Evolutionary conservation across 1,284 basidiomycete genomes (phyloP).

Genomic region (Coriolopsis trogii): DNA sequence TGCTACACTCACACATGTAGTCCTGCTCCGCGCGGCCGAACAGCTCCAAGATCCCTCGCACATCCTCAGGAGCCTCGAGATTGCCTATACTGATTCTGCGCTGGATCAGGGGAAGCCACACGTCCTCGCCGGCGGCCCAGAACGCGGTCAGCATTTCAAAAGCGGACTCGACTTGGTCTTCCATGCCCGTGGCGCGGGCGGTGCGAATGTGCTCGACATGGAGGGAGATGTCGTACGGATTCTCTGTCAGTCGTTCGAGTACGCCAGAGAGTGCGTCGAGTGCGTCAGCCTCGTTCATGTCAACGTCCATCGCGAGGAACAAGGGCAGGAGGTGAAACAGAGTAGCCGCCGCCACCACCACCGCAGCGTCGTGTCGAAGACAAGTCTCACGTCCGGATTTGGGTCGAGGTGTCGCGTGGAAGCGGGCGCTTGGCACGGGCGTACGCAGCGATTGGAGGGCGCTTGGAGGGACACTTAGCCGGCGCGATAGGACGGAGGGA

Average conservation of each 20-base stretch:
- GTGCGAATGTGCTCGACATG: conserved; percentile 69
- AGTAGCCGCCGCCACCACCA: not conserved
- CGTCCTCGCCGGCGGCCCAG: conserved; percentile 64
- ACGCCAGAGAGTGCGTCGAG: conserved; percentile 64
- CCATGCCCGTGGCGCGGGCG: conserved; percentile 56
- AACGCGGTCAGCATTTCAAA: conserved; percentile 67
- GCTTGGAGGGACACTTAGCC: conserved; percentile 13
- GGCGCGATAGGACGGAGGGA: conserved; percentile 13
- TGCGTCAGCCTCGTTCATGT: conserved; percentile 40
- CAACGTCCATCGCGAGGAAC: conserved; percentile 14
- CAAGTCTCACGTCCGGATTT: no score
- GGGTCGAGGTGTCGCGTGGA: not conserved
- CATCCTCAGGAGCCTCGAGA: conserved; percentile 50
- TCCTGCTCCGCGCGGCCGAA: conserved; percentile 76
- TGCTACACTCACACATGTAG: conserved; percentile 70
- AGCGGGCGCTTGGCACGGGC: not conserved
- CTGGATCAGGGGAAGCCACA: conserved; percentile 67
- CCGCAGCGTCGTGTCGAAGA: not conserved
- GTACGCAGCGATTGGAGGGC: conserved; percentile 1
- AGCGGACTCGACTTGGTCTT: conserved; percentile 59
- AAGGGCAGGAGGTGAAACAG: not conserved
- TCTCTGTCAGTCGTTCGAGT: conserved; percentile 57
- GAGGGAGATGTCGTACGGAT: conserved; percentile 60
- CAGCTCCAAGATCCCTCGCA: conserved; percentile 61
- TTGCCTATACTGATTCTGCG: conserved; percentile 52